Base-by-base conservation (phyloP, 768 basidiomycete species). In the Hericium rajendrae region DNA sequence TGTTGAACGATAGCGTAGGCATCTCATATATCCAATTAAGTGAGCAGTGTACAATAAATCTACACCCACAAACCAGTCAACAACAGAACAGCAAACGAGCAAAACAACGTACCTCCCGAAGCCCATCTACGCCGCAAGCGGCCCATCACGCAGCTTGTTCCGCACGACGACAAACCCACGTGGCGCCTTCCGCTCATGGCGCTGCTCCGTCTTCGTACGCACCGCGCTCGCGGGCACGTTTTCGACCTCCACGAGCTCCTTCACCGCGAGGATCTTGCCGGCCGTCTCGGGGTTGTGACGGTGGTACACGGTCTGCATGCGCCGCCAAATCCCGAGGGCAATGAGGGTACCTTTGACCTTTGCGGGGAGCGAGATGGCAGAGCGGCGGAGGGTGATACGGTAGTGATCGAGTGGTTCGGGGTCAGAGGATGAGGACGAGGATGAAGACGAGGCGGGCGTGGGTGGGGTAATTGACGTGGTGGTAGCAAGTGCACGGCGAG, bases 381-480 rank as follows among this genome's bases (percentile, higher is more conserved):
- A 94, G 56, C 94, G 88, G 10, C 81, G 81, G 28, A 94, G 84
- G 18, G 93, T 95, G 65, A 97, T 86, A 74, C 88, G 89, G 76
- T 80, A 94, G 71, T 95, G 90, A 0, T 93, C 91, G 32, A 71
- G 73, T 54, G 76, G 72, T 49, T 62, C 64, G 39, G 60, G 5
- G 20, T 48, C 8, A 5, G 59, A 22, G 9, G 59, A 32, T 16
- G 57, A 51, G 1, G 60, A n/a, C 13, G 55, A 1, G 9, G 55
- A 39, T 2, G 59, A 37, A 10, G 51, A 49, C 1, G 61, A 57
- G 6, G 43, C 20, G 2, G 43, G 18, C 40, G 4, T n/a, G 40
- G 40, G 20, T 12, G 41, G 41, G 16, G 41, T 46, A 20, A 28
- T 43, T 20, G 56, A 55, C 5, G 53, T 41, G 0, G 38, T 28